Conservation (phyloP, 2,329 filamentous ascomycete species). For the Grosmannia huntii region DNA sequence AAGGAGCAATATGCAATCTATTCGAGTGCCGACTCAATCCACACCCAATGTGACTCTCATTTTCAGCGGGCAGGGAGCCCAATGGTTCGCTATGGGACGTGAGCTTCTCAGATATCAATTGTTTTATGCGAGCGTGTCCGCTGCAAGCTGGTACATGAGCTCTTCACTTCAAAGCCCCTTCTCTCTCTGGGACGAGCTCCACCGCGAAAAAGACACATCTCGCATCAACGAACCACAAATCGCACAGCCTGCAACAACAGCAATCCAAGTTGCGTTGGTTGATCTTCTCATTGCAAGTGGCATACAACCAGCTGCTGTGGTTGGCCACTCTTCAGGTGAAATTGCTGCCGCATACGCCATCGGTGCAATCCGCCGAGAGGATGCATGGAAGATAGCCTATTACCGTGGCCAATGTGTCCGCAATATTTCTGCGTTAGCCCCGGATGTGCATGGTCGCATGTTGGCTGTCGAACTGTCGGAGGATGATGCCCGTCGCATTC, state of each 20-base stretch:
- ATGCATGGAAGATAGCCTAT: slow-evolving; percentile 22
- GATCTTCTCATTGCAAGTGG: slow-evolving; percentile 18
- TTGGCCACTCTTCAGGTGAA: slow-evolving; percentile 25
- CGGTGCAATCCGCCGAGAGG: slow-evolving; percentile 14
- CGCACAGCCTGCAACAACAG: slow-evolving; percentile 19
- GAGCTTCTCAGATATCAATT: slow-evolving; percentile 20
- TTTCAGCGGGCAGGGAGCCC: slow-evolving; percentile 24
- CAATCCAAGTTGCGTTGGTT: slow-evolving; percentile 22
- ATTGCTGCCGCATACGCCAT: slow-evolving; percentile 24
- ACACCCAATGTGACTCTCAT: slow-evolving; percentile 15
- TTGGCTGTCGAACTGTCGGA: slow-evolving; percentile 28
- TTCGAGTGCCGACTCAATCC: not conserved
- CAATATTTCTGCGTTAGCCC: slow-evolving; percentile 10
- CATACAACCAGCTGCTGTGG: slow-evolving; percentile 15
- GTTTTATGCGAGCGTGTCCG: slow-evolving; percentile 17
- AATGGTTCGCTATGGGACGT: slow-evolving; percentile 25
- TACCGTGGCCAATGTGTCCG: slow-evolving; percentile 19
- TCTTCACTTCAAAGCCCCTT: slow-evolving; percentile 13
- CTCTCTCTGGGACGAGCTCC: slow-evolving; percentile 13
- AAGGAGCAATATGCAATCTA: slow-evolving; percentile 2
- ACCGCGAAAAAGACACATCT: slow-evolving; percentile 3
- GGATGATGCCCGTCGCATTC: slow-evolving; percentile 21
- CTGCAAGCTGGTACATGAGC: slow-evolving; percentile 17
- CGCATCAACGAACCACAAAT: slow-evolving; percentile 17
- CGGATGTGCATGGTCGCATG: slow-evolving; percentile 27